Percentiles rank a stretch among this genome's conserved stretches.
phyloP scores from a whole-genome alignment of 441 rosid species.

The Jatropha podagrica region DNA sequence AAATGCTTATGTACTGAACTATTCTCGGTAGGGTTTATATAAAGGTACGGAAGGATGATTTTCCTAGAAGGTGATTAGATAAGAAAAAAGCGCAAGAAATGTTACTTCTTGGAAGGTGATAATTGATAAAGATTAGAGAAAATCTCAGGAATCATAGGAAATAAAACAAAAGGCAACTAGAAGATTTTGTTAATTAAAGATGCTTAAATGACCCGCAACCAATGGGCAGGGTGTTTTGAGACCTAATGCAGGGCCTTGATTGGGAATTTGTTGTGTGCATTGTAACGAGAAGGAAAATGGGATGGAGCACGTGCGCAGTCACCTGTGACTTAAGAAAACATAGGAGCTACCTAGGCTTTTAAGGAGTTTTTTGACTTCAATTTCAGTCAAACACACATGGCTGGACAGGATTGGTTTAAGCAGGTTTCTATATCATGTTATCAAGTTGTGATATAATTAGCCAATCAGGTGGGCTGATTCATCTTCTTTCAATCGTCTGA shows the following conservation, averaged over 20 bases:
- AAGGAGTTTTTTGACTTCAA: constrained; percentile 2
- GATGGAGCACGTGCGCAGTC: constrained; percentile 34
- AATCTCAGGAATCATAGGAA: not conserved
- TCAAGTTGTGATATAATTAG: not conserved
- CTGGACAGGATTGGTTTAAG: not conserved
- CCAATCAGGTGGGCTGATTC: too few species aligned
- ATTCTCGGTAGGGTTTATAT: constrained; percentile 12
- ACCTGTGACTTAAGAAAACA: constrained; percentile 19
- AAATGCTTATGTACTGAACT: not conserved
- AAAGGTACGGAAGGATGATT: constrained; percentile 16
- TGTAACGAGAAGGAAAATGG: not conserved
- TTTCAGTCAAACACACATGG: not conserved
- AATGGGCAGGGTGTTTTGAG: not conserved
- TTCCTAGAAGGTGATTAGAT: constrained; percentile 26
- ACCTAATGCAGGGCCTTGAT: not conserved
- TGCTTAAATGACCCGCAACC: constrained; percentile 35
- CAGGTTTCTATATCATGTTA: not conserved
- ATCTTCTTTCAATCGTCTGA: too few species aligned
- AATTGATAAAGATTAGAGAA: not conserved
- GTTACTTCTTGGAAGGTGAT: constrained; percentile 28
- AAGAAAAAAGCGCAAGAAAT: not conserved
- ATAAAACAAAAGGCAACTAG: not conserved
- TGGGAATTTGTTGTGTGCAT: not conserved
- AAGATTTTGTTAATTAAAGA: constrained; percentile 14
- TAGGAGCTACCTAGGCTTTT: not conserved